Conservation (phyloP, 2,329 filamentous ascomycete species). For the Pestalotiopsis sp. region DNA sequence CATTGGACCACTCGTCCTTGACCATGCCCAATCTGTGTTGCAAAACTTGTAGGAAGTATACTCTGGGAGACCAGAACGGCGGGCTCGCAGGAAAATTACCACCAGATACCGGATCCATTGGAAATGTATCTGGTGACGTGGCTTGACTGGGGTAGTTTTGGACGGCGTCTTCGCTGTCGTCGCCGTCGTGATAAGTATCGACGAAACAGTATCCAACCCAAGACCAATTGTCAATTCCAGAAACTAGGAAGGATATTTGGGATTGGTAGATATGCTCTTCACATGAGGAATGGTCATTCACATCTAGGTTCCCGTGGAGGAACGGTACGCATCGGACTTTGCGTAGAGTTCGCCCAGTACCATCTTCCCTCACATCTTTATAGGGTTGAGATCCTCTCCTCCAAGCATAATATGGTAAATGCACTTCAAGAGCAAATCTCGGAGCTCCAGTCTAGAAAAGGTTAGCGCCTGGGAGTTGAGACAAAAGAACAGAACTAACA, state of each 20-base stretch:
- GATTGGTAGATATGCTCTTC: not conserved
- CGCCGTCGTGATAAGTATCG: not conserved
- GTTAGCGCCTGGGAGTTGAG: too few relatives aligned
- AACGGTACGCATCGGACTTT: not conserved
- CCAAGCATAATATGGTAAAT: not conserved
- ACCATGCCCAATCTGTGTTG: constrained; percentile 13
- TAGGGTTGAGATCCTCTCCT: not conserved
- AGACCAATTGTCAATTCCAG: not conserved
- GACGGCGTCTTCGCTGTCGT: not conserved
- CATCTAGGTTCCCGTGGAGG: not conserved
- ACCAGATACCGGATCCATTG: not conserved
- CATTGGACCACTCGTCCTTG: constrained; percentile 17
- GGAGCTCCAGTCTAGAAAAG: not conserved
- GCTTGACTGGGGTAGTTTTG: not conserved
- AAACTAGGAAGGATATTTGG: not conserved
- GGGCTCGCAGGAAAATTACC: not conserved
- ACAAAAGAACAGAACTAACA: not conserved
- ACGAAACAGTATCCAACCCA: not conserved
- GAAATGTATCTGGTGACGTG: not conserved
- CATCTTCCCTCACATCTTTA: not conserved
- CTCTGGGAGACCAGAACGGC: constrained; percentile 2
- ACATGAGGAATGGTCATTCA: not conserved
- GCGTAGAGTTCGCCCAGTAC: not conserved
- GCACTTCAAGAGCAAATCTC: not conserved
- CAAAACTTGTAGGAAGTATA: constrained; percentile 14